Conservation (phyloP, 2,329 filamentous ascomycete genomes). For the Beauveria australis region DNA sequence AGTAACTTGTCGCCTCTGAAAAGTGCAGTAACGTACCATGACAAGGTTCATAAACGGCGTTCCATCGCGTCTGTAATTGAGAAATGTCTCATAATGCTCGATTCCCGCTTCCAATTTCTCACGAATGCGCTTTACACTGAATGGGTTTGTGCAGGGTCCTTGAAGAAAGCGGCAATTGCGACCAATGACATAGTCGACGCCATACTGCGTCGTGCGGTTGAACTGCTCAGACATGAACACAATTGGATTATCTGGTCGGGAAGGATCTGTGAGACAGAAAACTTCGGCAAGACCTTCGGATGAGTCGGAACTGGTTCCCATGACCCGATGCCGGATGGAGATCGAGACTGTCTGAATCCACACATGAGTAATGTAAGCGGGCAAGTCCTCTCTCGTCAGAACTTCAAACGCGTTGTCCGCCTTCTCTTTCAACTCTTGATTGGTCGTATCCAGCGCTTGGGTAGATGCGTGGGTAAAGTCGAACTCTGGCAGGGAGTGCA, state of each 20-base stretch:
- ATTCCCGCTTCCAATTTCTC: constrained; percentile 54
- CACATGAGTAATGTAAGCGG: constrained; percentile 60
- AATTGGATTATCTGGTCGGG: constrained; percentile 62
- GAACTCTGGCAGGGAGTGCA: constrained; percentile 10
- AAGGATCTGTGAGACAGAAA: constrained; percentile 68
- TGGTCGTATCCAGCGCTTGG: constrained; percentile 34
- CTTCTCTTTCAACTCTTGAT: constrained; percentile 51
- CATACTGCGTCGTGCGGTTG: constrained; percentile 64
- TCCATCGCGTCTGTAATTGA: constrained; percentile 72
- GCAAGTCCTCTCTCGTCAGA: constrained; percentile 58
- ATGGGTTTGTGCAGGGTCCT: constrained; percentile 60
- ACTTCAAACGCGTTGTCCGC: constrained; percentile 54
- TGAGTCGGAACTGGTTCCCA: constrained; percentile 57
- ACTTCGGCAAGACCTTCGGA: constrained; percentile 68
- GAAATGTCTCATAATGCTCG: constrained; percentile 64
- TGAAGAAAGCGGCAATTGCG: constrained; percentile 74
- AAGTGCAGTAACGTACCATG: neutral
- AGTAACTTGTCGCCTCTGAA: constrained; percentile 42
- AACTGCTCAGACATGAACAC: constrained; percentile 72
- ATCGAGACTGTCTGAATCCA: constrained; percentile 61
- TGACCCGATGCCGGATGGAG: constrained; percentile 59
- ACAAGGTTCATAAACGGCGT: constrained; percentile 71
- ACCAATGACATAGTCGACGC: constrained; percentile 55
- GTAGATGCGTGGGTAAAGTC: constrained; percentile 13
- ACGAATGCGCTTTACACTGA: constrained; percentile 53